Conservation (phyloP, 768 basidiomycete species). For the Lactifluus pinguis region DNA sequence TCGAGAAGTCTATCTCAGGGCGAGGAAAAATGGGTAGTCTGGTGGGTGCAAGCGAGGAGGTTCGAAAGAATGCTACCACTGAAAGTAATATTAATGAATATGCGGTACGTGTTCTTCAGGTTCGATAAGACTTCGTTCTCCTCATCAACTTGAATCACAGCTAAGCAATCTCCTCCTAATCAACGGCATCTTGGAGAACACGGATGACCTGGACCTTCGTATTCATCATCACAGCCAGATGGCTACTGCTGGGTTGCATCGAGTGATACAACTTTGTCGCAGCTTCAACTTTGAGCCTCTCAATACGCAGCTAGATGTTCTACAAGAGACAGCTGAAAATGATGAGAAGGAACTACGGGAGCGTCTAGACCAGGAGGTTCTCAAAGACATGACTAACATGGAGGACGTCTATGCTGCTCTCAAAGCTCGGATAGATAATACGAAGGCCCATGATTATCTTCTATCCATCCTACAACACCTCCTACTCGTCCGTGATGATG, state of each 20-base stretch:
- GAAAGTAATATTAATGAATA: conserved; percentile 76
- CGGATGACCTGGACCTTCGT: conserved; percentile 76
- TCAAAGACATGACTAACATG: conserved; percentile 69
- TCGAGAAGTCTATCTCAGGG: conserved; percentile 68
- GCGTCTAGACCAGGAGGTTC: conserved; percentile 64
- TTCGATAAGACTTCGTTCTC: background rate
- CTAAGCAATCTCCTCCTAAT: conserved; percentile 66
- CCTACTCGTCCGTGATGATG: conserved; percentile 83
- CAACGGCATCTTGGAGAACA: conserved; percentile 50
- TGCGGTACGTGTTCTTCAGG: conserved; percentile 46
- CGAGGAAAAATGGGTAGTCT: conserved; percentile 91
- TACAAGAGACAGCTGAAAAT: conserved; percentile 55
- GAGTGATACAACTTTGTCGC: conserved; percentile 61
- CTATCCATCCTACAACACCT: conserved; percentile 92
- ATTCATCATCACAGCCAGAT: conserved; percentile 83
- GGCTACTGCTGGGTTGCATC: conserved; percentile 75
- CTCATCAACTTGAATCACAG: conserved; percentile 28
- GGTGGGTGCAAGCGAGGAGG: conserved; percentile 91
- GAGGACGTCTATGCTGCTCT: conserved; percentile 85
- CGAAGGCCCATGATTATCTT: conserved; percentile 76
- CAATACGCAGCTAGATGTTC: conserved; percentile 53
- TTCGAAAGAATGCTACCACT: conserved; percentile 54
- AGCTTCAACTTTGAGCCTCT: conserved; percentile 55
- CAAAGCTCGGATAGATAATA: conserved; percentile 63
- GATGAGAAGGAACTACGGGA: conserved; percentile 69